These are phyloP conservation scores for Phytophthora cactorum DNA, from an alignment of 352 stramenopile species.

Conservation along the genomic window DNA sequence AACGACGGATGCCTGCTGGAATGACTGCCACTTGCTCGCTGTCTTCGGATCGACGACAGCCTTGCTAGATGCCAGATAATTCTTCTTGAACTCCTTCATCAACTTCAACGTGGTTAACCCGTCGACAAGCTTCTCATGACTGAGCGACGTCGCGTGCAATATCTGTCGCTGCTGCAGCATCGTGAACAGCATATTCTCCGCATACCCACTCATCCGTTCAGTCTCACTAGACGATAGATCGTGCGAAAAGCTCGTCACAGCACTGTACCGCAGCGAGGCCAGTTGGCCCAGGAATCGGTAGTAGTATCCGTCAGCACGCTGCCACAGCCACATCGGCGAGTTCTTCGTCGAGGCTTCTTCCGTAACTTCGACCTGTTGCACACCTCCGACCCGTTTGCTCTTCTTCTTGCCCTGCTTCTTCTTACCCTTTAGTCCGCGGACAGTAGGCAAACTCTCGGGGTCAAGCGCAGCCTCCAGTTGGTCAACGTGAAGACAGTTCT, in stretches of 20 bases:
- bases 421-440: conserved; percentile 25
- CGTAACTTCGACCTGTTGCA: conserved; percentile 5
- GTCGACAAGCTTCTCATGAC: conserved; percentile 73
- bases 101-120: conserved; percentile 57
- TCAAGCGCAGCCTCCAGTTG: conserved; percentile 56
- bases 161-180: conserved; percentile 90
- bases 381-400: conserved; percentile 19
- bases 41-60: conserved; percentile 26
- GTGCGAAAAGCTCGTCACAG: conserved; percentile 83
- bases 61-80: conserved; percentile 30
- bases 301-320: conserved; percentile 89
- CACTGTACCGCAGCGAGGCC: conserved; percentile 76
- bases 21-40: conserved; percentile 59
- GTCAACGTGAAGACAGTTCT: conserved; percentile 85
- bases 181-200: conserved; percentile 90
- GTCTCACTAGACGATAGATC: conserved; percentile 86
- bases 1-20: conserved; percentile 53
- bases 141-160: conserved; percentile 69
- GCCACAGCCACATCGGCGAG: conserved; percentile 81
- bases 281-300: conserved; percentile 89
- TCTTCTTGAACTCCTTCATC: conserved; percentile 51
- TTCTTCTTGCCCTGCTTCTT: conserved; percentile 42
- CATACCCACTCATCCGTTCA: conserved; percentile 88
- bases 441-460: conserved; percentile 18
- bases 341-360: conserved; percentile 47